Base-by-base conservation (phyloP, 345 rosid genomes). In the Microcos paniculata region DNA sequence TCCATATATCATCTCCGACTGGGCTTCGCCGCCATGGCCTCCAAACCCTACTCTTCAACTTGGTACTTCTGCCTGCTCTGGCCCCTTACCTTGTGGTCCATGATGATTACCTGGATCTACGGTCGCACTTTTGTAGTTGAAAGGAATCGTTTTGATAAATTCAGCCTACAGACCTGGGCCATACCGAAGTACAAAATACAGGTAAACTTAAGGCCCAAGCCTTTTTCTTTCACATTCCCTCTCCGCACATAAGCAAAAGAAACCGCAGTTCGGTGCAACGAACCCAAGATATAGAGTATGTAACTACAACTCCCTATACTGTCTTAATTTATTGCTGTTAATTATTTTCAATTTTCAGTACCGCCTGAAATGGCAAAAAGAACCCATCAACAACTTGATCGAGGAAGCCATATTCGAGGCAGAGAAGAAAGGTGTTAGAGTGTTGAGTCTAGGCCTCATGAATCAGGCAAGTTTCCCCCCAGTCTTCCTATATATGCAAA, bases 161-260 rank as follows among this genome's bases (percentile, higher is more conserved):
- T 86, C 79, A 84, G 58, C 21, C 58, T 88, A 40, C 97, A 94
- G 49, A 84, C 96, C 23, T 89, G 98, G 98, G 88, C 83, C 42
- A 75, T 92, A 30, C 92, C 97, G 3, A 90, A 83, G 77, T 92
- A 87, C 80, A 87, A 65, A 19, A 23, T 85, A 12, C 97, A 92
- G 76, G 98, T 91, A 77, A 52, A 79, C n/a, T n/a, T n/a, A n/a
- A n/a, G n/a, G n/a, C n/a, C n/a, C n/a, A n/a, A n/a, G n/a, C n/a
- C n/a, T n/a, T n/a, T n/a, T n/a, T n/a, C n/a, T n/a, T n/a, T n/a
- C n/a, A n/a, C 40, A 2, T 48, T 49, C 1, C 5, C 9, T n/a
- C n/a, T 80, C 7, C 8, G 7, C 21, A 56, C 21, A 35, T 3
- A 7, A 7, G 6, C n/a, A 35, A 35, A 35, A 35, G 40, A 35